Evolutionary conservation across 2,329 filamentous ascomycete species (phyloP).

Genomic region (Cladosporium phlei): DNA sequence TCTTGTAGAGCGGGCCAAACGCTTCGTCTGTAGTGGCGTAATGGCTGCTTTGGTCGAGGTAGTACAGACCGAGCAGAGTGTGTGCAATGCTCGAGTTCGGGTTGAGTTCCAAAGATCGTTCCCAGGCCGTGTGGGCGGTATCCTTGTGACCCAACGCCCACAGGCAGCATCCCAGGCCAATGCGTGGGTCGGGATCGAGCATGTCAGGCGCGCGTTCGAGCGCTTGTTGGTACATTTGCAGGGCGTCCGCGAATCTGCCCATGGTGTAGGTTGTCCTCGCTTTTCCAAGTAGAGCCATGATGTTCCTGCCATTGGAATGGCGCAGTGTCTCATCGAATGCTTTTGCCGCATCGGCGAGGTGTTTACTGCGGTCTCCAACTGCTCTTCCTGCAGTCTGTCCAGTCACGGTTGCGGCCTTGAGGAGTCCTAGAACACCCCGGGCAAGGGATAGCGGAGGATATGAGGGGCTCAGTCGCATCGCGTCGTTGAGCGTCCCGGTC

Average conservation of each 20-base stretch:
- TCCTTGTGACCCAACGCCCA: constrained; percentile 96
- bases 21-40: constrained; percentile 77
- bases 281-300: constrained; percentile 87
- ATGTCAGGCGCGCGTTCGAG: constrained; percentile 80
- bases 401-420: constrained; percentile 69
- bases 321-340: constrained; percentile 92
- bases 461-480: constrained; percentile 86
- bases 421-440: constrained; percentile 79
- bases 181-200: constrained; percentile 87
- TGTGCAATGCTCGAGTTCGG: constrained; percentile 85
- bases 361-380: constrained; percentile 5
- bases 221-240: constrained; percentile 81
- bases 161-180: constrained; percentile 93
- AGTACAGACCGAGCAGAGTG: constrained; percentile 83
- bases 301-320: constrained; percentile 77
- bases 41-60: constrained; percentile 79
- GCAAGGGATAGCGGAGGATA: constrained; percentile 89
- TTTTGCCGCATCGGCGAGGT: constrained; percentile 62
- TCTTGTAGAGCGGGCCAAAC: constrained; percentile 81
- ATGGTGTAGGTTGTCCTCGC: constrained; percentile 82
- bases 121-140: constrained; percentile 86
- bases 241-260: constrained; percentile 76
- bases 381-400: constrained; percentile 9
- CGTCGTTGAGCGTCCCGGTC: constrained; percentile 90
- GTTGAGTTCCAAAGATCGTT: constrained; percentile 75